phyloP scores from a whole-genome alignment of 2,329 filamentous ascomycete genomes.

The Colletotrichum lindemuthianum region DNA sequence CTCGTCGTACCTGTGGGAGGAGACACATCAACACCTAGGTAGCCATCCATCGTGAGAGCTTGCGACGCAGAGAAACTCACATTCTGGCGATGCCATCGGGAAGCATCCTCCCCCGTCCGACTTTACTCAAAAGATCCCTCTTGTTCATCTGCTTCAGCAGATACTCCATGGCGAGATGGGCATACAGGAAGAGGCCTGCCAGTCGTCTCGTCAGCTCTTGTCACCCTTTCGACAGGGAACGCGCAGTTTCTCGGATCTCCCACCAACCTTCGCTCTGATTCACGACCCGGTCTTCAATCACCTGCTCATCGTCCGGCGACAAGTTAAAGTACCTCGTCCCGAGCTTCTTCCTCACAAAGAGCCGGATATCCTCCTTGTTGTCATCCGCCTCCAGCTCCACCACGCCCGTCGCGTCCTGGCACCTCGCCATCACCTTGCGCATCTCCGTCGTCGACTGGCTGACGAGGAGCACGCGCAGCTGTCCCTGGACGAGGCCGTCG shows the following conservation, averaged over 20 bases:
- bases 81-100: constrained; percentile 11
- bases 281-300: constrained; percentile 26
- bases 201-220: neutral
- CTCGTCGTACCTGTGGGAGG: constrained; percentile 41
- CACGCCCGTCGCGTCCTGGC: constrained; percentile 39
- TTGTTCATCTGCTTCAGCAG: constrained; percentile 39
- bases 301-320: neutral
- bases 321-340: constrained; percentile 9
- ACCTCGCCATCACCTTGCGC: constrained; percentile 37
- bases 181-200: constrained; percentile 47
- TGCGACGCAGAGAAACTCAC: neutral
- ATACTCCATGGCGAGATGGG: constrained; percentile 43
- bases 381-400: constrained; percentile 41
- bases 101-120: constrained; percentile 33
- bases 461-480: constrained; percentile 45
- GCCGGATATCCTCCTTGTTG: constrained; percentile 26
- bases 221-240: no score
- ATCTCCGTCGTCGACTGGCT: constrained; percentile 45
- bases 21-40: no score
- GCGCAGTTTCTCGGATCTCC: no score
- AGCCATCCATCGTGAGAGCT: no score
- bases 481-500: constrained; percentile 39
- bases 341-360: constrained; percentile 21
- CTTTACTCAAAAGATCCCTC: constrained; percentile 36
- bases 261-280: constrained; percentile 28